phyloP scores from a whole-genome alignment of 2,329 filamentous ascomycete species.

The Alternaria sp. region DNA sequence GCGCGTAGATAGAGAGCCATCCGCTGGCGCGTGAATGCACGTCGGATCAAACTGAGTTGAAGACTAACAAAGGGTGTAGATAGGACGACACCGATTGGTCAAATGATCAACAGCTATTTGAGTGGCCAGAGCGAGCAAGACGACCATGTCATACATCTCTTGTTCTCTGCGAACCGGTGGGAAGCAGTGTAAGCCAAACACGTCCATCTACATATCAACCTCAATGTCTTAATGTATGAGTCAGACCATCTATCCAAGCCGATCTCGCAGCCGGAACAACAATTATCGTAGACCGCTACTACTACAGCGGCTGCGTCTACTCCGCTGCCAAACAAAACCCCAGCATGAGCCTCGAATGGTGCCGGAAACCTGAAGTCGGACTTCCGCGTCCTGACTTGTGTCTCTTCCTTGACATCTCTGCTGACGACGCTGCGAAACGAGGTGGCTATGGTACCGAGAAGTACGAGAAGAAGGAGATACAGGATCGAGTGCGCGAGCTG shows the following conservation, averaged over 20 bases:
- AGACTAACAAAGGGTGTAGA: slow-evolving; percentile 57
- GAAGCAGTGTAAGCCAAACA: slow-evolving; percentile 58
- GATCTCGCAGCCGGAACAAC: slow-evolving; percentile 70
- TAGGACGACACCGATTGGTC: slow-evolving; percentile 80
- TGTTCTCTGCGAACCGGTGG: slow-evolving; percentile 93
- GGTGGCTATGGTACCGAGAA: slow-evolving; percentile 90
- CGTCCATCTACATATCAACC: rapidly evolving
- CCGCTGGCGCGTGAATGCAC: not conserved
- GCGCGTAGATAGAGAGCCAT: not conserved
- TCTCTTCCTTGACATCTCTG: slow-evolving; percentile 82
- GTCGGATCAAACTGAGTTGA: rapidly evolving
- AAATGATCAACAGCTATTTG: slow-evolving; percentile 86
- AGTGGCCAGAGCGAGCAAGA: slow-evolving; percentile 74
- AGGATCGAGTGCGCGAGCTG: slow-evolving; percentile 75
- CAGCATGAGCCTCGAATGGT: slow-evolving; percentile 75
- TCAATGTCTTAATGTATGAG: not conserved
- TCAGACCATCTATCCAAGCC: slow-evolving; percentile 16
- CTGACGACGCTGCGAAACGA: slow-evolving; percentile 72
- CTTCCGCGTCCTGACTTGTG: slow-evolving; percentile 87
- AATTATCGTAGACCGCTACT: slow-evolving; percentile 90
- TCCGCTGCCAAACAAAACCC: slow-evolving; percentile 84
- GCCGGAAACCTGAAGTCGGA: slow-evolving; percentile 81
- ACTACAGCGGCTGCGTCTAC: slow-evolving; percentile 93
- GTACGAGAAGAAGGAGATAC: slow-evolving; percentile 86
- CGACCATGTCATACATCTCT: slow-evolving; percentile 86